phyloP scores from a whole-genome alignment of 164 flowering plant genomes.

The Paratinospora sagittata region DNA sequence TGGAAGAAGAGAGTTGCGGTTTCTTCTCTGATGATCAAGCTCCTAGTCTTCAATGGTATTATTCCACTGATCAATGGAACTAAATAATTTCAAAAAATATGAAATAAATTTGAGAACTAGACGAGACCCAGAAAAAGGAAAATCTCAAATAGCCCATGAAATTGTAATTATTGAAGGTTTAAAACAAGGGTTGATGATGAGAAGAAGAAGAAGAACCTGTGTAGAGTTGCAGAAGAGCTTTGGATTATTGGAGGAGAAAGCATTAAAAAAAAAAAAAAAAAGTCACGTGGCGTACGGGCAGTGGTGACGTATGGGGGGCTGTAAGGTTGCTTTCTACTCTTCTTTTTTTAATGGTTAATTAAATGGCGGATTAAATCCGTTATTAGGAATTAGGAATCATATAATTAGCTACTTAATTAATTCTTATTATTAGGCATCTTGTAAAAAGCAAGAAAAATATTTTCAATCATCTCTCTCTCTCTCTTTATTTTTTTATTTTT shows the following conservation, averaged over 20 bases:
- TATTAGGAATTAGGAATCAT: neutral
- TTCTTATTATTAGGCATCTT: no score
- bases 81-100: constrained; percentile 12
- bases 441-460: no score
- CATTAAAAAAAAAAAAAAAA: no score
- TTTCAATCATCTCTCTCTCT: neutral
- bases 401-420: no score
- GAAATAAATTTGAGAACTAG: neutral
- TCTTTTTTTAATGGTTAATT: no score
- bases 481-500: neutral
- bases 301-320: neutral
- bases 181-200: neutral
- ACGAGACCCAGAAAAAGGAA: neutral
- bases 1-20: constrained; percentile 52
- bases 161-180: neutral
- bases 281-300: neutral
- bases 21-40: constrained; percentile 88
- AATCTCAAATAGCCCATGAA: neutral
- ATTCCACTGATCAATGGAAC: constrained; percentile 55
- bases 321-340: neutral
- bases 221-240: neutral
- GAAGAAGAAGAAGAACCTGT: neutral
- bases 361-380: neutral
- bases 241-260: no score
- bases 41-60: constrained; percentile 71